Conservation (phyloP, 2,329 filamentous ascomycete species). For the Cladosporium sp. region DNA sequence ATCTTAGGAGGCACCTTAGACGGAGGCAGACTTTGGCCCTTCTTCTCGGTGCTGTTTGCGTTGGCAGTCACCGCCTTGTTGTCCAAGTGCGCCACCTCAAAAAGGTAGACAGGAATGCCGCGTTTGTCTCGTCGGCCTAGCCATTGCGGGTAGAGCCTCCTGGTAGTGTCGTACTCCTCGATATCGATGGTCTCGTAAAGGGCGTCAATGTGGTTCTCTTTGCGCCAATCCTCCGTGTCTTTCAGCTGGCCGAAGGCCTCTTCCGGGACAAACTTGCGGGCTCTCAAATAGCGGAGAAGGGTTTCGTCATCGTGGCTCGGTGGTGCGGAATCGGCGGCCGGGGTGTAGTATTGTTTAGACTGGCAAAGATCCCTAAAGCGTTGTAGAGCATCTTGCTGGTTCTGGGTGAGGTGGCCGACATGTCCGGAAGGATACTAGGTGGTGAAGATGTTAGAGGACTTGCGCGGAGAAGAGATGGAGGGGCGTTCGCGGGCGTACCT, state of each 20-base stretch:
- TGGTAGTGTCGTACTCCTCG: slow-evolving; percentile 75
- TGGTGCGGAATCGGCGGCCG: slow-evolving; percentile 35
- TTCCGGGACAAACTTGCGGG: slow-evolving; percentile 71
- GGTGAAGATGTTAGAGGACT: no score
- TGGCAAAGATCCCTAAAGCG: slow-evolving; percentile 67
- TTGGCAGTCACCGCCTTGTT: slow-evolving; percentile 76
- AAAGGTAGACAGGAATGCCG: slow-evolving; percentile 89
- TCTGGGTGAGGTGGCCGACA: slow-evolving; percentile 67
- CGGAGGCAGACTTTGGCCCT: slow-evolving; percentile 49
- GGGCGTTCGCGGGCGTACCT: slow-evolving; percentile 10
- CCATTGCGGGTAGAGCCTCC: slow-evolving; percentile 88
- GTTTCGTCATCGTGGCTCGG: slow-evolving; percentile 71
- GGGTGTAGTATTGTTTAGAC: slow-evolving; percentile 61
- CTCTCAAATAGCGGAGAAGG: slow-evolving; percentile 78
- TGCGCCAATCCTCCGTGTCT: slow-evolving; percentile 83
- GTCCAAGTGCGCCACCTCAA: slow-evolving; percentile 79
- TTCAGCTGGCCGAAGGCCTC: slow-evolving; percentile 82
- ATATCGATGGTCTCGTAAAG: slow-evolving; percentile 85
- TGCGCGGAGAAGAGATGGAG: no score
- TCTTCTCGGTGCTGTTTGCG: slow-evolving; percentile 61
- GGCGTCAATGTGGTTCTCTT: slow-evolving; percentile 69
- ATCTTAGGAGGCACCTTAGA: slow-evolving; percentile 69
- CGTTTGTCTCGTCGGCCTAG: slow-evolving; percentile 84
- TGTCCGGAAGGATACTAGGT: slow-evolving; percentile 70
- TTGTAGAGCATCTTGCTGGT: slow-evolving; percentile 63